Evolutionary conservation across 2,329 filamentous ascomycete genomes (phyloP), one percentile per base, ranked within the genome.

Genomic region (Xylaria digitata): DNA sequence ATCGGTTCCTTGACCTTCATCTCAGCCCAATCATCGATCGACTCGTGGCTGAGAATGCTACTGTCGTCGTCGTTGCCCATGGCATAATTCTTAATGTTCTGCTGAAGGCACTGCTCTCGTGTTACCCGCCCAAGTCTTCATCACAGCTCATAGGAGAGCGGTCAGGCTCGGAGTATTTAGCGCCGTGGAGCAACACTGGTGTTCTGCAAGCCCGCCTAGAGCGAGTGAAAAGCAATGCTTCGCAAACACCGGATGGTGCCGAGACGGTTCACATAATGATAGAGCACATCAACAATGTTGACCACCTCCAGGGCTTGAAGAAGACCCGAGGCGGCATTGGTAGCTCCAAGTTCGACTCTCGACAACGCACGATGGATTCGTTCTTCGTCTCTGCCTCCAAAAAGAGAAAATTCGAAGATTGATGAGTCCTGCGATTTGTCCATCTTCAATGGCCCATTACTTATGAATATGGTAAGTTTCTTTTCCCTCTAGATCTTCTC

Each of bases 271-370:
- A 69, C 30, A 67, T 85, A 61, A 75, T 69, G 30, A 83, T 96
- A 32, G 78, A 86, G 52, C 82, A 82, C 5, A 84, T 93, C 69
- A 95, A 97, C 76, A 87, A 86, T 68, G 85, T 87, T 66, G 85
- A 87, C 3, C 94, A 97, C 78, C 85, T 97, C 2, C 80, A 82
- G 50, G 88, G 89, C 32, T 81, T 97, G 65, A 94, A 90, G 77
- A 91, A 93, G 78, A 95, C 93, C 8, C 84, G 90, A 26, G 92
- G 93, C 34, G 94, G 94, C 3, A 91, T 97, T 63, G 93, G 93
- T 61, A 96, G 91, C 73, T 85, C 91, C 45, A 85, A 86, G 63
- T 90, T 92, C 75, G 94, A 97, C 76, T 84, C 87, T 11, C 89
- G 85, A 53, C 94, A 97, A 78, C 89, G 86, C 75, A 93, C 86